Base-by-base conservation (phyloP, 2,329 filamentous ascomycete species). In the Lizonia empirigonia region DNA sequence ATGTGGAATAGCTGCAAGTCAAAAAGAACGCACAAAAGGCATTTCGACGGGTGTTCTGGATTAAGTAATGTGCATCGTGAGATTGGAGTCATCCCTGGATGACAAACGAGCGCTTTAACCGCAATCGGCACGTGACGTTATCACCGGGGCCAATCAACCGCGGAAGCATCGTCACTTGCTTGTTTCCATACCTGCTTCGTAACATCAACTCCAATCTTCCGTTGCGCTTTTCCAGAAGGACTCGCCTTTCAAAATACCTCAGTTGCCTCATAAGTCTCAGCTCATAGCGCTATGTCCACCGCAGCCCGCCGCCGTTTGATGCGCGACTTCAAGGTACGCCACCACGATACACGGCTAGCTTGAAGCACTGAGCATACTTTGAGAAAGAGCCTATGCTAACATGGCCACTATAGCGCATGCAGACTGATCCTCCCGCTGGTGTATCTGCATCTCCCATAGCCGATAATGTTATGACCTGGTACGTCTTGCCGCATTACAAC, bases 381-480 rank as follows among this genome's bases (percentile, higher is more conserved):
- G 20, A 13, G 7, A 44, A 41, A 27, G 44, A n/a, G 36, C 15
- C 1, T 26, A 29, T 42, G 36, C 58, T 63, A 34, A 64, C 55
- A 39, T 37, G 26, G 30, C 27, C 18, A 29, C 13, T 55, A 50
- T 71, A 96, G 92, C 91, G 94, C 76, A 99, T 99, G 93, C 94
- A 99, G 79, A 97, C 93, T 36, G 94, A 99, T 71, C 94, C 94
- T 74, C 94, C 94, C 8, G 93, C 93, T 42, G 94, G 94, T 51
- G 93, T 99, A 44, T 97, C 93, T 60, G 94, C 94, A 13, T 97
- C 92, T 44, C 94, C 94, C 6, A 89, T 97, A 37, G 91, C 93
- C 55, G 91, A 96, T 71, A 96, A 96, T 79, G 91, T 96, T 67
- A 96, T 96, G 91, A 96, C 90, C 40, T 96, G 91, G 91, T 95